Evolutionary conservation across 352 stramenopile genomes (phyloP).

Genomic region (Plasmopara muralis): DNA sequence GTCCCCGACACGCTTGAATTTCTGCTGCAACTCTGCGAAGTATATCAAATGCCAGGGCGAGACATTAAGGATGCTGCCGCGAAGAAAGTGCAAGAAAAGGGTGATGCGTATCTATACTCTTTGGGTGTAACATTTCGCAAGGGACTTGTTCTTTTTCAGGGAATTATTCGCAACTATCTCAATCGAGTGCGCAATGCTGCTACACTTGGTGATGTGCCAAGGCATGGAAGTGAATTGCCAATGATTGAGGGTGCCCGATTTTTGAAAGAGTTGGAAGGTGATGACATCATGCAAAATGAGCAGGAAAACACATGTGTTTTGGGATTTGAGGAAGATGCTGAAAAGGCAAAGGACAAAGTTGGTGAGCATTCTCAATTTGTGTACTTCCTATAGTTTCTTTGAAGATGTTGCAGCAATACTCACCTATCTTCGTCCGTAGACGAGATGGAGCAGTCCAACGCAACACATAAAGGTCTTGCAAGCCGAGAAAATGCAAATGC

Average conservation of each 20-base stretch:
- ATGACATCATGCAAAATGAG: constrained; percentile 49
- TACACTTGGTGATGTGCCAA: not conserved
- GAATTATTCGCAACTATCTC: constrained; percentile 64
- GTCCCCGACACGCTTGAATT: constrained; percentile 72
- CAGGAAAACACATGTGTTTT: constrained; percentile 43
- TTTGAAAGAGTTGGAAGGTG: too few relatives aligned
- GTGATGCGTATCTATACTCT: constrained; percentile 65
- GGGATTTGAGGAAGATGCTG: constrained; percentile 53
- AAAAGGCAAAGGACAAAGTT: constrained; percentile 51
- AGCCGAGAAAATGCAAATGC: constrained; percentile 38
- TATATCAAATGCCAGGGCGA: constrained; percentile 40
- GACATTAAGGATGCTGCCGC: constrained; percentile 49
- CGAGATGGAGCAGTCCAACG: constrained; percentile 45
- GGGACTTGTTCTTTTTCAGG: constrained; percentile 62
- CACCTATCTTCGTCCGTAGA: constrained; percentile 21
- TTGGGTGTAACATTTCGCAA: constrained; percentile 65
- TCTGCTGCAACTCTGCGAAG: constrained; percentile 58
- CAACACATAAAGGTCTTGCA: constrained; percentile 23
- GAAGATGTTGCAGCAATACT: not conserved
- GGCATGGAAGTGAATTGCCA: constrained; percentile 9
- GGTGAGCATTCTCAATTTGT: constrained; percentile 25
- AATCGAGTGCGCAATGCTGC: constrained; percentile 33
- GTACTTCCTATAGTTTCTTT: not conserved
- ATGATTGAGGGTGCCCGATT: constrained; percentile 54
- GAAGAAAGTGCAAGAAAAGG: constrained; percentile 51